Base-by-base conservation (phyloP, 345 rosid genomes). In the Hirschfeldia incana region DNA sequence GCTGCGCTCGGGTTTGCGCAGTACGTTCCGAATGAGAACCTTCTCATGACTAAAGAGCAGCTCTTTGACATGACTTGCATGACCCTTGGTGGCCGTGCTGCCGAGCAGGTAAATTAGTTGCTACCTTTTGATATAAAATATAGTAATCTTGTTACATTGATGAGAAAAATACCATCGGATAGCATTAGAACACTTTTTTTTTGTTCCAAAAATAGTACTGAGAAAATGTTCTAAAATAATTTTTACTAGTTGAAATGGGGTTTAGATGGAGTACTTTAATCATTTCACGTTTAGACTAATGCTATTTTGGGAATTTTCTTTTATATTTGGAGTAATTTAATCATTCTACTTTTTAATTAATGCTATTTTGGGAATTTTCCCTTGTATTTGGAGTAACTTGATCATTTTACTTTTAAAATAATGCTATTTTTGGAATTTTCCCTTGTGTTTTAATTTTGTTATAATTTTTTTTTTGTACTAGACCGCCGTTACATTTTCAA, bases 81-180 rank as follows among this genome's bases (percentile, higher is more conserved):
- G 99, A 95, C 98, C 59, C 94, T 95, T 3, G 99, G 99, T 11
- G 99, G 99, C 36, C 88, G 97, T 79, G 99, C 99, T 26, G 94
- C 98, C 21, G 99, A 95, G 80, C 94, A 95, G 97, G 98, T 92
- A 76, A 62, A 68, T 7, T 44, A 6, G 17, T 15, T 75, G 15
- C 30, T 65, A 9, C 29, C 1, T 17, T 17, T 32, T 16, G 59
- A 53, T 53, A 11, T 11, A 28, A 2, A 61, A 65, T 15, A 64
- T 16, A 65, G 68, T 34, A 16, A 36, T 65, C 29, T 65, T 36
- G 28, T 39, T 39, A 39, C 21, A 21, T 21, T 21, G 21, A 21
- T 21, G 21, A 49, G 57, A 13, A 49, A 49, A 39, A 39, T 49
- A 44, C 53, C 15, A 39, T 39, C 9, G 46, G 46, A 10, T 9